These are phyloP conservation scores for Blakeslea trispora DNA, from an alignment of 371 early-diverging fungal species.

Conservation along the genomic window DNA sequence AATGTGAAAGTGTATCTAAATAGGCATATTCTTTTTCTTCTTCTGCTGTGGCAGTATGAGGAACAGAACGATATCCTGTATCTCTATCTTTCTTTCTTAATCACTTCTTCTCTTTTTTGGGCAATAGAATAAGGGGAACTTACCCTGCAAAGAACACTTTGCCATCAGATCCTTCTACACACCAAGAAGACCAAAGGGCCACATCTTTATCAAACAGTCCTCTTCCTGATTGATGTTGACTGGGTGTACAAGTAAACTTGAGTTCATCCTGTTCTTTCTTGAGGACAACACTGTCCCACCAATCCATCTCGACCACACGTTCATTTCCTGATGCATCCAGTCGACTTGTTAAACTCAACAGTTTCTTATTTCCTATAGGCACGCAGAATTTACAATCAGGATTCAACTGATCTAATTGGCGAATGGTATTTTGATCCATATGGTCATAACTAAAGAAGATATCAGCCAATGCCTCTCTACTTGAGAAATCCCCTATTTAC, in stretches of 20 bases:
- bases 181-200: constrained; percentile 81
- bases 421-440: constrained; percentile 63
- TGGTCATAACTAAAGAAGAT: constrained; percentile 65
- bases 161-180: constrained; percentile 45
- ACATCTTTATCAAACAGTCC: constrained; percentile 62
- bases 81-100: constrained; percentile 48
- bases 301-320: constrained; percentile 67
- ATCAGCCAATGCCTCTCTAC: neutral
- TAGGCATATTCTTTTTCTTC: constrained; percentile 33
- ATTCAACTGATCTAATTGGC: constrained; percentile 42
- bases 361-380: constrained; percentile 72
- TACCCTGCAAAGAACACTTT: constrained; percentile 73
- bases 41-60: constrained; percentile 20
- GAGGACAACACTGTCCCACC: constrained; percentile 72
- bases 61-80: constrained; percentile 71
- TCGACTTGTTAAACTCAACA: constrained; percentile 49
- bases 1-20: constrained; percentile 56
- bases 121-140: too few species aligned
- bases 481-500: constrained; percentile 16
- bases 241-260: constrained; percentile 67
- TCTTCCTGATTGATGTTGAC: constrained; percentile 79
- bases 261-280: constrained; percentile 26
- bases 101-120: too few species aligned
- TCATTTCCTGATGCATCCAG: constrained; percentile 39
- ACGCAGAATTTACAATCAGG: constrained; percentile 63